Evolutionary conservation across 2,329 filamentous ascomycete species (phyloP).

Genomic region (Apiospora kogelbergensis): DNA sequence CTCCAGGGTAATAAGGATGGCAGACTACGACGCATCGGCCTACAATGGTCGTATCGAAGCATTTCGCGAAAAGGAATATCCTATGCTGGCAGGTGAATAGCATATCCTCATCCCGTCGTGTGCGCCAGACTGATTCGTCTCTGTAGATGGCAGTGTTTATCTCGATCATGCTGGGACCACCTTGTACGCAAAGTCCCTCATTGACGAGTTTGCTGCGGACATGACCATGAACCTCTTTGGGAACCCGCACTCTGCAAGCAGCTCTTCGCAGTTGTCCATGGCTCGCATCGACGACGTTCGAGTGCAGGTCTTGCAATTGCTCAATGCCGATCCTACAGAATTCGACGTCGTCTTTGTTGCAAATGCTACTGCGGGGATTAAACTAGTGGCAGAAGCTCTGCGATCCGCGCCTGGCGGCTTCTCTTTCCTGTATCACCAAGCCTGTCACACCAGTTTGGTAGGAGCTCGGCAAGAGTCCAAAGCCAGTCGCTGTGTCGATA

Average conservation of each 20-base stretch:
- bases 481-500: slow-evolving; percentile 64
- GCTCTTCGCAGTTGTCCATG: slow-evolving; percentile 75
- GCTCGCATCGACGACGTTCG: slow-evolving; percentile 75
- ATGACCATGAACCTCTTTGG: slow-evolving; percentile 80
- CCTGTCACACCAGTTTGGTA: slow-evolving; percentile 84
- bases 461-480: slow-evolving; percentile 74
- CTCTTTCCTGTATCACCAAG: slow-evolving; percentile 78
- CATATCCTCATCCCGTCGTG: not conserved
- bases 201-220: slow-evolving; percentile 77
- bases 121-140: not conserved
- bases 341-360: slow-evolving; percentile 76
- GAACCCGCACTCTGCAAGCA: slow-evolving; percentile 87
- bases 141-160: slow-evolving; percentile 65
- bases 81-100: slow-evolving; percentile 64
- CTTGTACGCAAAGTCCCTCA: slow-evolving; percentile 73
- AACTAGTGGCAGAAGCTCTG: slow-evolving; percentile 70
- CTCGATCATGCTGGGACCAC: slow-evolving; percentile 97
- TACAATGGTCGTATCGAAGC: slow-evolving; percentile 62
- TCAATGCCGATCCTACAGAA: slow-evolving; percentile 75
- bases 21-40: slow-evolving; percentile 16
- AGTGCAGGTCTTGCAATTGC: slow-evolving; percentile 69
- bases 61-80: slow-evolving; percentile 62
- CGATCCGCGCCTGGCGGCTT: slow-evolving; percentile 70
- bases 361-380: slow-evolving; percentile 63
- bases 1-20: not conserved